These are phyloP conservation scores for Streptanthus diversifolius DNA, from an alignment of 345 rosid species.

Conservation along the genomic window DNA sequence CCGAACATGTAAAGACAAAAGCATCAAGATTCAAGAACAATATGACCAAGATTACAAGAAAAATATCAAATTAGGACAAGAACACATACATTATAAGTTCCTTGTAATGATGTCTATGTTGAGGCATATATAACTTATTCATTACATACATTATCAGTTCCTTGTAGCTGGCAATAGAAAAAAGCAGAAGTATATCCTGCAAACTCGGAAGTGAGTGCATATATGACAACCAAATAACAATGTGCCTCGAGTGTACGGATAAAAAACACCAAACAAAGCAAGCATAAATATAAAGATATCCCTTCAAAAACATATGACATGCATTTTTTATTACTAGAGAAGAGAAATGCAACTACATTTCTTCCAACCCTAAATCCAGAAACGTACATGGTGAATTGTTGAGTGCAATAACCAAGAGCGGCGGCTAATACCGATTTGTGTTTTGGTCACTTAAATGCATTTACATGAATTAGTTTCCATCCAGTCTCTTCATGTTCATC, in stretches of 20 bases:
- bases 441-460: slow-evolving; percentile 51
- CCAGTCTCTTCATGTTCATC: slow-evolving; percentile 63
- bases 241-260: slow-evolving; percentile 60
- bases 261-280: slow-evolving; percentile 54
- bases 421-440: slow-evolving; percentile 49
- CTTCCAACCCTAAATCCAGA: background rate
- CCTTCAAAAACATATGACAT: slow-evolving; percentile 18
- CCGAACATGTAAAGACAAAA: slow-evolving; percentile 43
- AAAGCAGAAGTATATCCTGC: slow-evolving; percentile 56
- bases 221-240: slow-evolving; percentile 56
- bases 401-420: slow-evolving; percentile 56
- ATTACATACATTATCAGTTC: slow-evolving; percentile 45
- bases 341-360: background rate
- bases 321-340: background rate
- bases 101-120: background rate
- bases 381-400: slow-evolving; percentile 49
- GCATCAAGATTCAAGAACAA: background rate
- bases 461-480: slow-evolving; percentile 43
- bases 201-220: slow-evolving; percentile 60
- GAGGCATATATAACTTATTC: too few relatives aligned
- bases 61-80: background rate
- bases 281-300: slow-evolving; percentile 51
- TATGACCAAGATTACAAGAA: background rate
- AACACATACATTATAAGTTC: too few relatives aligned
- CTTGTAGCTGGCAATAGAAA: slow-evolving; percentile 56